Evolutionary conservation across 2,329 filamentous ascomycete species (phyloP).

Genomic region (Penicillium vulpinum): DNA sequence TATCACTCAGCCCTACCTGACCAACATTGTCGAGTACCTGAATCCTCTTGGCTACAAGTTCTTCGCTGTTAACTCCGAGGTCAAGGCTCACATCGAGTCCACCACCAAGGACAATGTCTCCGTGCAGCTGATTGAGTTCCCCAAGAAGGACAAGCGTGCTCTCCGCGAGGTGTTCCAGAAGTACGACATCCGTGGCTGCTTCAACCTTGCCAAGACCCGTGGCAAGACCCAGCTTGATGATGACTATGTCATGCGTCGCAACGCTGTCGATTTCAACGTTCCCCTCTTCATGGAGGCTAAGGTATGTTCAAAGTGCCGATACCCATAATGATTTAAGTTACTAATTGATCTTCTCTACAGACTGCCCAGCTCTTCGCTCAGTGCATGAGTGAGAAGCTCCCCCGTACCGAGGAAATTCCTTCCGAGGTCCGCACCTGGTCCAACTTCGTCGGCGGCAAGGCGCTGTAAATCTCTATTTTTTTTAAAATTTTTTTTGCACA

Average conservation of each 20-base stretch:
- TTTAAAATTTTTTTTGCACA: slow-evolving; percentile 17
- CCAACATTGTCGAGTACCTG: slow-evolving; percentile 80
- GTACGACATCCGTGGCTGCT: slow-evolving; percentile 92
- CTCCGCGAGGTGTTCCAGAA: slow-evolving; percentile 94
- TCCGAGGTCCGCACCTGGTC: slow-evolving; percentile 92
- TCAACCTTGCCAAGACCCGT: slow-evolving; percentile 84
- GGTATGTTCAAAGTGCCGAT: slow-evolving; percentile 56
- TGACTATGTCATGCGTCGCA: slow-evolving; percentile 97
- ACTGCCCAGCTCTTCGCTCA: slow-evolving; percentile 94
- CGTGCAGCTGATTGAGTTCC: slow-evolving; percentile 94
- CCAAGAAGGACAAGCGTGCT: slow-evolving; percentile 91
- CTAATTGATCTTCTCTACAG: slow-evolving; percentile 51
- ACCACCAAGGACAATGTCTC: slow-evolving; percentile 64
- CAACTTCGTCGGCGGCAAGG: slow-evolving; percentile 79
- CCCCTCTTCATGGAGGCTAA: slow-evolving; percentile 98
- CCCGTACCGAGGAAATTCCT: slow-evolving; percentile 82
- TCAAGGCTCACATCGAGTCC: slow-evolving; percentile 81
- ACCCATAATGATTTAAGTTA: neutral
- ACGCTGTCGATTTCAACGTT: slow-evolving; percentile 97
- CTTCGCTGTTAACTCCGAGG: slow-evolving; percentile 75
- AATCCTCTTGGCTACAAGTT: slow-evolving; percentile 91
- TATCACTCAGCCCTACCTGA: slow-evolving; percentile 66
- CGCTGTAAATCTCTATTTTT: slow-evolving; percentile 40
- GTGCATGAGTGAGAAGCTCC: slow-evolving; percentile 96
- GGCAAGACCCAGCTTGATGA: slow-evolving; percentile 84